A percentile compares a stretch with the other conserved stretches of the same genome.
Conservation (phyloP, 208 protist species). For the Polymyxa betae region DNA sequence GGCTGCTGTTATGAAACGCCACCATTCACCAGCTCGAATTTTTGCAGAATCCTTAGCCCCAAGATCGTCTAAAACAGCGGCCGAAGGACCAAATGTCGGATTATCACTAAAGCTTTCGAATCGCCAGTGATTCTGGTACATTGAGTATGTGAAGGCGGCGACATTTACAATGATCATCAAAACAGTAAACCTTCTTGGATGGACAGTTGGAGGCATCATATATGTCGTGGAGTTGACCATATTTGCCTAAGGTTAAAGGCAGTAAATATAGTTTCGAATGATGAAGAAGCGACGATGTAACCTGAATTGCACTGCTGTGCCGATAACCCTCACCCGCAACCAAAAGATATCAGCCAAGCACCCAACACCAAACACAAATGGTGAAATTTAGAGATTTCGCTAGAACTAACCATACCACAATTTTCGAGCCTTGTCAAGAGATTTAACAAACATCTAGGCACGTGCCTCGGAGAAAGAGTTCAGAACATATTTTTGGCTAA, state of each 20-base stretch:
- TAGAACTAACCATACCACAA: too few species aligned
- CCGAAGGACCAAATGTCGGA: conserved; percentile 24
- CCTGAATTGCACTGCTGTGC: too few species aligned
- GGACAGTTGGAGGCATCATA: background rate
- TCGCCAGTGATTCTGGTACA: background rate
- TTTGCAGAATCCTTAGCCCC: conserved; percentile 45
- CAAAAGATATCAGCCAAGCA: too few species aligned
- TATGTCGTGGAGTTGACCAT: background rate
- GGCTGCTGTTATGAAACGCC: conserved; percentile 4
- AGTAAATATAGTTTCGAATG: too few species aligned
- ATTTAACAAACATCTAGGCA: too few species aligned
- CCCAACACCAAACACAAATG: too few species aligned
- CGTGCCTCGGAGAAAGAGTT: too few species aligned
- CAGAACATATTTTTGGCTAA: too few species aligned
- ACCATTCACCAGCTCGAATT: conserved; percentile 3
- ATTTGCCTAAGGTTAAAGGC: background rate
- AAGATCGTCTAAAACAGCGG: conserved; percentile 13
- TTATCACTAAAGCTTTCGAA: conserved; percentile 22
- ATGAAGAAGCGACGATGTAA: too few species aligned
- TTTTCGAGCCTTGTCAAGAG: too few species aligned
- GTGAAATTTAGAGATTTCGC: too few species aligned
- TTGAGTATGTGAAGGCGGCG: background rate
- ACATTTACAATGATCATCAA: conserved; percentile 39
- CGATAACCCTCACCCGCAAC: too few species aligned
- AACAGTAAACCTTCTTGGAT: background rate